phyloP scores from a whole-genome alignment of 495 filamentous ascomycete genomes.

The Bryoglossum gracile region DNA sequence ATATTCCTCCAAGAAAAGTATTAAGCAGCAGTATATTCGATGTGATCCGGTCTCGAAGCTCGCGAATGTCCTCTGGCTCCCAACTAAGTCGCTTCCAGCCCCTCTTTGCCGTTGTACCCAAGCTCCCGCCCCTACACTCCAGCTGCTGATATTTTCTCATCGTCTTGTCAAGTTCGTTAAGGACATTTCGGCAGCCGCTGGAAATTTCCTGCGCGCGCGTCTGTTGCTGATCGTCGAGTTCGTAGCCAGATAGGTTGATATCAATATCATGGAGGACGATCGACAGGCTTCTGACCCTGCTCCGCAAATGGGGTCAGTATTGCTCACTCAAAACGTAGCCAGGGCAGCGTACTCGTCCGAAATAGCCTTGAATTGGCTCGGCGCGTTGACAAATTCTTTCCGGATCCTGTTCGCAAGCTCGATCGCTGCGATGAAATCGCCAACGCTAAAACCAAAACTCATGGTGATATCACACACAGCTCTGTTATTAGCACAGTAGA shows the following conservation, averaged over 20 bases:
- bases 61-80: constrained; percentile 6
- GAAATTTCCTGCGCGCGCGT: constrained; percentile 7
- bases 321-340: constrained; percentile 3
- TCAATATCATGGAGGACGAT: constrained; percentile 8
- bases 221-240: constrained; percentile 9
- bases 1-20: not conserved
- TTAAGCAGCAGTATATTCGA: constrained; percentile 8
- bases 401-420: constrained; percentile 26
- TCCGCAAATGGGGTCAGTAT: constrained; percentile 3
- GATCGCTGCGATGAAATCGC: constrained; percentile 18
- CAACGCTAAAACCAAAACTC: constrained; percentile 28
- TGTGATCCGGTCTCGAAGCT: constrained; percentile 19
- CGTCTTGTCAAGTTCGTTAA: constrained; percentile 9
- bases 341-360: constrained; percentile 16
- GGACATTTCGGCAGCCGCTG: constrained; percentile 7
- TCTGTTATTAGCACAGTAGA: constrained; percentile 4
- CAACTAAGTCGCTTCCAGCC: constrained; percentile 27
- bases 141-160: constrained; percentile 10
- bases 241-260: not conserved
- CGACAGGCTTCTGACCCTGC: constrained; percentile 22
- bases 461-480: constrained; percentile 18
- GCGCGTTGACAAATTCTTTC: constrained; percentile 26
- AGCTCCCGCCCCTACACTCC: not conserved
- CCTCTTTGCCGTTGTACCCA: constrained; percentile 12
- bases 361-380: constrained; percentile 26